Conservation (phyloP, 352 stramenopile species). For the Pythium grandisporangium region DNA sequence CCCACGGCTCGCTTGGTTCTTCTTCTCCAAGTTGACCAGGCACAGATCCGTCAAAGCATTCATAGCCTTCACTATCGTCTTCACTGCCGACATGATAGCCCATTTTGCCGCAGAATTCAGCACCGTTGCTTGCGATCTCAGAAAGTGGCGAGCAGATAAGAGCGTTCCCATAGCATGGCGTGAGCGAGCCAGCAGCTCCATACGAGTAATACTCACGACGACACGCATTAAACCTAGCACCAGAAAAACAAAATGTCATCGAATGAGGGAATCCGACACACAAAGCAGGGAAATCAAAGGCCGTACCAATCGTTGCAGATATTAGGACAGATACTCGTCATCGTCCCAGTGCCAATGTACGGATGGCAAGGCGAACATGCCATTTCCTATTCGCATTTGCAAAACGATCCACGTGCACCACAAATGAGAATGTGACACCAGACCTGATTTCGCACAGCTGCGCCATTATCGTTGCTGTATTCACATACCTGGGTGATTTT, state of each 20-base stretch:
- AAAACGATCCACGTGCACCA: background rate
- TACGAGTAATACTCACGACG: constrained; percentile 71
- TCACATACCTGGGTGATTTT: constrained; percentile 34
- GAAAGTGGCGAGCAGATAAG: constrained; percentile 71
- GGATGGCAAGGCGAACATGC: constrained; percentile 73
- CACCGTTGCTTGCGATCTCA: constrained; percentile 35
- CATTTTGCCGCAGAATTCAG: constrained; percentile 71
- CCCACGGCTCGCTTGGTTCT: constrained; percentile 54
- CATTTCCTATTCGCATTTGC: constrained; percentile 40
- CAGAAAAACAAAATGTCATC: too few species aligned
- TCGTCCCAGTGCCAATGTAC: constrained; percentile 62
- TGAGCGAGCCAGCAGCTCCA: constrained; percentile 36
- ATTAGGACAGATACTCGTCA: constrained; percentile 66
- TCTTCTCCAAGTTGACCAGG: constrained; percentile 33
- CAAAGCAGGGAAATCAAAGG: too few species aligned
- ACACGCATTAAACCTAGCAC: constrained; percentile 45
- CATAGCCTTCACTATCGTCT: constrained; percentile 53
- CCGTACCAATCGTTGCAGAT: constrained; percentile 66
- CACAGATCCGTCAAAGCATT: constrained; percentile 81
- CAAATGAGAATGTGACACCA: too few species aligned
- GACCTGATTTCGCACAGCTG: too few species aligned
- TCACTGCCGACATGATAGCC: constrained; percentile 64
- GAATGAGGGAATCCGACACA: too few species aligned
- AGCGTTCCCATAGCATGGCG: constrained; percentile 76
- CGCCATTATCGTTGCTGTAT: too few species aligned